Evolutionary conservation across 371 early-diverging fungal genomes (phyloP), one percentile per base, ranked within the genome.

Genomic region (Syncephalastrum sp.): DNA sequence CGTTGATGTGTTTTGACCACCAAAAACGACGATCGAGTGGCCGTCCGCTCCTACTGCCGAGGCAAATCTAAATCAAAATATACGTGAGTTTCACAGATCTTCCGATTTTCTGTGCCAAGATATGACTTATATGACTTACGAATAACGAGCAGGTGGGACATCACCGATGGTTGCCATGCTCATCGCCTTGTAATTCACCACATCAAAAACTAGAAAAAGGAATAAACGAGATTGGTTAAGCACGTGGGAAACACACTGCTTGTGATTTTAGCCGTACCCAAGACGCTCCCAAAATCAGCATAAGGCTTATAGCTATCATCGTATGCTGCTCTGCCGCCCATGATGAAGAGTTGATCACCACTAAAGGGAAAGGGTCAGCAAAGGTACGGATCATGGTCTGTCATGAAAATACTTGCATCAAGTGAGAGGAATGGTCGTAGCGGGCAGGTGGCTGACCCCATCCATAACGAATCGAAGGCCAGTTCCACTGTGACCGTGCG

Each of bases 11-110:
- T 47, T 51, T 15, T 42, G 19, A 6, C 77, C 77, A 41, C 77
- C 77, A 54, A 64, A 77, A 4, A 71, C 57, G 0, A 74, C 74
- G 53, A 77, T 67, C 0, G 74, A 74, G 50, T 63, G 64, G 15
- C 72, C 70, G 64, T 74, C 74, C 14, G 70, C 60, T 25, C 64
- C 76, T 62, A 52, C 42, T 47, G 38, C 41, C 23, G 73, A 64
- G 51, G 73, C 66, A 44, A 57, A 67, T 13, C 69, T 69, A 33
- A 7, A 46, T 15, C 21, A 51, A n/a, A 42, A 46, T 45, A 46
- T 6, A 46, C 0, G n/a, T 46, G 16, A 46, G 7, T 15, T 46
- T 19, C 19, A 21, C 19, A 24, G 12, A 16, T 47, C 1, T 13
- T 19, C 47, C 19, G 1, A 27, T 48, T 7, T 19, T 47, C 12